phyloP scores from a whole-genome alignment of 2,329 filamentous ascomycete genomes.

The Fusarium sp. region DNA sequence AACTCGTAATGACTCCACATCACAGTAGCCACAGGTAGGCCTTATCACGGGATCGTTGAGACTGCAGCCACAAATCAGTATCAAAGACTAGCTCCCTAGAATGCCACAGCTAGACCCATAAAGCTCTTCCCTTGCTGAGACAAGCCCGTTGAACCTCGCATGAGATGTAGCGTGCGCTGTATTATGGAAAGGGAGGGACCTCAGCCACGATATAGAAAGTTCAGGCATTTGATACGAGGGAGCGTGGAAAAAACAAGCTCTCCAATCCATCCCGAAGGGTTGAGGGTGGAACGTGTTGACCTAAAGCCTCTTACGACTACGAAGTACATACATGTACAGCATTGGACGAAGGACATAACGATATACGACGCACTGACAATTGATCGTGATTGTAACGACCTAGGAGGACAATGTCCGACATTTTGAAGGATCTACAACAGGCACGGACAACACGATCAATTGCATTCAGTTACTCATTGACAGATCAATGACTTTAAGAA shows the following conservation, averaged over 20 bases:
- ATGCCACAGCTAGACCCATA: neutral
- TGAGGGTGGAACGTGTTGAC: too few relatives aligned
- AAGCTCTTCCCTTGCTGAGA: neutral
- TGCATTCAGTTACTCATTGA: conserved; percentile 13
- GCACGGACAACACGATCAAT: neutral
- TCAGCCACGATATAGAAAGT: neutral
- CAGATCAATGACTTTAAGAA: neutral
- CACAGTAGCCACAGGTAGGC: conserved; percentile 28
- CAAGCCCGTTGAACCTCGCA: neutral
- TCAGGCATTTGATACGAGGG: neutral
- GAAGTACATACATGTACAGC: neutral
- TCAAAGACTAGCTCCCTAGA: neutral
- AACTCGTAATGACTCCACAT: conserved; percentile 6
- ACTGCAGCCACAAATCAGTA: neutral
- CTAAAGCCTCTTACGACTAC: neutral
- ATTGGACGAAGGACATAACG: neutral
- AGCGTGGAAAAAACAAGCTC: neutral
- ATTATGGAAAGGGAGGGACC: neutral
- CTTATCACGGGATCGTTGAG: conserved; percentile 36
- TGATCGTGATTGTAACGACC: neutral
- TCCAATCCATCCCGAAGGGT: neutral
- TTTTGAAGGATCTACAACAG: neutral
- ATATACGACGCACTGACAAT: neutral
- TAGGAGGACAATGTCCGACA: neutral
- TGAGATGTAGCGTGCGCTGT: neutral